Evolutionary conservation across 208 protist genomes (phyloP).

Genomic region (Trypanosoma lewisi): DNA sequence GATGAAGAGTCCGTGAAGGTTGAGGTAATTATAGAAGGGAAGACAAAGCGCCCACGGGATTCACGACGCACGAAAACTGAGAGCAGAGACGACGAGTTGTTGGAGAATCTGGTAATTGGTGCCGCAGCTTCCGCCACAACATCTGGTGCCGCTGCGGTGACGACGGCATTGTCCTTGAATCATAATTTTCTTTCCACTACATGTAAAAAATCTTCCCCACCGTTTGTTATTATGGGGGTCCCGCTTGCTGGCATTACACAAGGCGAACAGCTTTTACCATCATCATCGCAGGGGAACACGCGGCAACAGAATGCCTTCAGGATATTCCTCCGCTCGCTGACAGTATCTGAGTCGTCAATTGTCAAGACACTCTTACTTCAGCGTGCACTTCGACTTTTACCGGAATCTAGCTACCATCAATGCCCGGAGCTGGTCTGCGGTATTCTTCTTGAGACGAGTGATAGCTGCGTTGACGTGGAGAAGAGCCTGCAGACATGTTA

Average conservation of each 20-base stretch:
- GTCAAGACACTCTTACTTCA: conserved; percentile 44
- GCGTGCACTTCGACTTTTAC: conserved; percentile 29
- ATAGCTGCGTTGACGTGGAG: conserved; percentile 45
- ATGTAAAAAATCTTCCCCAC: not conserved
- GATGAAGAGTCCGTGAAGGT: not conserved
- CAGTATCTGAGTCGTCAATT: conserved; percentile 36
- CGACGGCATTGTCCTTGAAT: not conserved
- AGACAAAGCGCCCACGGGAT: conserved; percentile 21
- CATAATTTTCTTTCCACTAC: not conserved
- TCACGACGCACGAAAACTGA: not conserved
- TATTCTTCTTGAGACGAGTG: conserved; percentile 46
- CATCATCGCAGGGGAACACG: not conserved
- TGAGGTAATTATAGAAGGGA: conserved; percentile 18
- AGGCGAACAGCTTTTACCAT: conserved; percentile 19
- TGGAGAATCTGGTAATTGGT: conserved; percentile 16
- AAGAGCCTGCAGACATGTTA: conserved; percentile 41
- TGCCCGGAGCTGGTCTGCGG: conserved; percentile 41
- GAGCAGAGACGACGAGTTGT: conserved; percentile 21
- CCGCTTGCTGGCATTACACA: conserved; percentile 22
- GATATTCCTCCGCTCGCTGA: conserved; percentile 32
- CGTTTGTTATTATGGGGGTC: conserved; percentile 29
- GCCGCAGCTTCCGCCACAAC: not conserved
- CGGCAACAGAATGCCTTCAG: conserved; percentile 16
- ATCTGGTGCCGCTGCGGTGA: not conserved
- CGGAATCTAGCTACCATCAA: conserved; percentile 27